Evolutionary conservation across 805 yeast species (phyloP).

Genomic region (Hanseniaspora mollemarum): DNA sequence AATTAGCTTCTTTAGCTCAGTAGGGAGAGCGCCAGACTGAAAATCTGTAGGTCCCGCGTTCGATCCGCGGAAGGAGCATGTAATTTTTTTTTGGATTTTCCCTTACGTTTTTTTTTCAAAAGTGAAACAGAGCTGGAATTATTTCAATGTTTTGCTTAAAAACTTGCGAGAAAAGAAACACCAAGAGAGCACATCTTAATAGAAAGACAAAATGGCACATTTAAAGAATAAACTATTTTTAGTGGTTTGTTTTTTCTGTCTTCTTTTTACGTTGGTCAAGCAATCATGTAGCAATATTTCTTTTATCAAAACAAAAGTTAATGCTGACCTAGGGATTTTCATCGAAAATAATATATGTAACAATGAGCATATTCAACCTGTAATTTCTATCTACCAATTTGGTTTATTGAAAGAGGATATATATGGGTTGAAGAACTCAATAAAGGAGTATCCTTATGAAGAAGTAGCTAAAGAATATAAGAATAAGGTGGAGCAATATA

Average conservation of each 20-base stretch:
- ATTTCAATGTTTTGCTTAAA: no score
- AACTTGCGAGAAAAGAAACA: no score
- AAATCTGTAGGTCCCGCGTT: constrained; percentile 73
- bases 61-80: constrained; percentile 69
- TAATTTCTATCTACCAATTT: not conserved
- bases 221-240: not conserved
- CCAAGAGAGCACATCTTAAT: not conserved
- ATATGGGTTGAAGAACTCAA: not conserved
- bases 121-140: no score
- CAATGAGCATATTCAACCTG: not conserved
- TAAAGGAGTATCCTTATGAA: not conserved
- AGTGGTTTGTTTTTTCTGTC: not conserved
- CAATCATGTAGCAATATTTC: not conserved
- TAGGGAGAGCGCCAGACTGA: constrained; percentile 38
- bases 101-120: not conserved
- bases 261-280: not conserved
- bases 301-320: not conserved
- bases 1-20: constrained; percentile 35
- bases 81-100: not conserved
- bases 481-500: not conserved
- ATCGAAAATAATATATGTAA: not conserved
- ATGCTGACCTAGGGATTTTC: not conserved
- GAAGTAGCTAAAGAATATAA: not conserved
- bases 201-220: not conserved
- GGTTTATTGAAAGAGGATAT: not conserved